Conservation (phyloP, 2,329 filamentous ascomycete species). For the Chaetothyriales sp. region DNA sequence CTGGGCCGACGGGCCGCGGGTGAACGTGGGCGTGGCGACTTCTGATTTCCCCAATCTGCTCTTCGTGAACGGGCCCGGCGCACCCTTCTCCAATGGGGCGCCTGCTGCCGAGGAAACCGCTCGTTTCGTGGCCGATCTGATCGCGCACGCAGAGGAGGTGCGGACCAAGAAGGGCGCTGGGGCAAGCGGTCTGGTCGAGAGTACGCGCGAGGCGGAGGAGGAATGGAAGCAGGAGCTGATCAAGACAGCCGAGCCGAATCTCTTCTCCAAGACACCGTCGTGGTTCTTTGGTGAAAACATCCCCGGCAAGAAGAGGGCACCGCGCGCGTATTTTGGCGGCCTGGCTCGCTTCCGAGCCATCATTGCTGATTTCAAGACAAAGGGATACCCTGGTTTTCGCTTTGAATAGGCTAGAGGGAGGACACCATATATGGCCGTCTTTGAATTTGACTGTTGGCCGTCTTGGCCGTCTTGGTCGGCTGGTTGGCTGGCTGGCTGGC, state of each 20-base stretch:
- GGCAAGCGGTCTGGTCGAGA: constrained; percentile 37
- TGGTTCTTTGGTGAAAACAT: constrained; percentile 41
- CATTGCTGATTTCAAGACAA: not conserved
- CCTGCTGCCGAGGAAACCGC: constrained; percentile 42
- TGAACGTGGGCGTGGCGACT: constrained; percentile 29
- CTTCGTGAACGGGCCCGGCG: constrained; percentile 41
- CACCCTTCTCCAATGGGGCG: constrained; percentile 43
- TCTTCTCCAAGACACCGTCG: constrained; percentile 38
- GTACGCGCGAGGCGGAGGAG: constrained; percentile 31
- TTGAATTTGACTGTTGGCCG: not conserved
- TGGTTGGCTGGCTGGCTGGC: too few relatives aligned
- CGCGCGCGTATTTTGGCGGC: constrained; percentile 7
- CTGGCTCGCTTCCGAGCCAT: not conserved
- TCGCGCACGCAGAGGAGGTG: constrained; percentile 17
- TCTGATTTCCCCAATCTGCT: constrained; percentile 37
- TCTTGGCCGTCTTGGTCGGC: too few relatives aligned
- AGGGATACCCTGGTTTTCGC: not conserved
- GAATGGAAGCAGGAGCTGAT: constrained; percentile 38
- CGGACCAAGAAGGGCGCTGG: constrained; percentile 34
- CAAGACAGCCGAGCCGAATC: constrained; percentile 16
- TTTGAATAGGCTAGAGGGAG: not conserved
- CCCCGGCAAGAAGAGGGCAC: constrained; percentile 32
- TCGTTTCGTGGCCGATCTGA: constrained; percentile 28
- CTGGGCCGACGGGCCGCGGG: constrained; percentile 24
- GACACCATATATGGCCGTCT: not conserved